Percentiles rank a stretch among this genome's conserved stretches.
Evolutionary conservation across 1,139 yeast species (phyloP).

Genomic region (Debaryomyces subglobosus): DNA sequence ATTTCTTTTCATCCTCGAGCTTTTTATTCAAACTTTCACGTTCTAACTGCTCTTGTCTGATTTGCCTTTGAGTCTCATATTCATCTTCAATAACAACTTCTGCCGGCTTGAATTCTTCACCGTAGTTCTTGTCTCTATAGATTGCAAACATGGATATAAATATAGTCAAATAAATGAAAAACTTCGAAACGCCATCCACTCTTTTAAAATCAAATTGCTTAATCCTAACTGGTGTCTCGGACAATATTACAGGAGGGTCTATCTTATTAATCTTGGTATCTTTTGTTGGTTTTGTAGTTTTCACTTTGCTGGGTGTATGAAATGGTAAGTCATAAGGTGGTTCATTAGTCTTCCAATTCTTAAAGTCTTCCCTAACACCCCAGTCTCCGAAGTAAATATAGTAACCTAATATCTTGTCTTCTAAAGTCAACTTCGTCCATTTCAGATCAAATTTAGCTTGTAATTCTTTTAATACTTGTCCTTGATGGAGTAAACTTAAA

Average conservation of each 20-base stretch:
- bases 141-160: conserved; percentile 47
- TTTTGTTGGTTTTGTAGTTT: conserved; percentile 24
- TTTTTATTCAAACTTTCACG: conserved; percentile 11
- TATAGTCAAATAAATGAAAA: conserved; percentile 50
- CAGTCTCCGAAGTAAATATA: conserved; percentile 65
- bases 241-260: conserved; percentile 47
- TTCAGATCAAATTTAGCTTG: conserved; percentile 53
- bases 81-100: conserved; percentile 43
- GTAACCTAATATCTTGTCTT: conserved; percentile 55
- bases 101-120: conserved; percentile 51
- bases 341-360: conserved; percentile 41
- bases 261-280: conserved; percentile 30
- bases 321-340: conserved; percentile 63
- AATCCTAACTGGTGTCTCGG: conserved; percentile 48
- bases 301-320: conserved; percentile 38
- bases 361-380: conserved; percentile 63
- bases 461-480: conserved; percentile 57
- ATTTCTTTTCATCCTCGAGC: conserved; percentile 14
- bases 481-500: conserved; percentile 58
- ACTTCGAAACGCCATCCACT: conserved; percentile 59
- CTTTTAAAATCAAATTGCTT: conserved; percentile 53
- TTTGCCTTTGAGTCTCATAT: conserved; percentile 34
- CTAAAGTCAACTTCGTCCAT: conserved; percentile 50
- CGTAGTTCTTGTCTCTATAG: conserved; percentile 52
- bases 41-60: conserved; percentile 20